Conservation (phyloP, 306 rosid species). For the Medicago ruthenica region DNA sequence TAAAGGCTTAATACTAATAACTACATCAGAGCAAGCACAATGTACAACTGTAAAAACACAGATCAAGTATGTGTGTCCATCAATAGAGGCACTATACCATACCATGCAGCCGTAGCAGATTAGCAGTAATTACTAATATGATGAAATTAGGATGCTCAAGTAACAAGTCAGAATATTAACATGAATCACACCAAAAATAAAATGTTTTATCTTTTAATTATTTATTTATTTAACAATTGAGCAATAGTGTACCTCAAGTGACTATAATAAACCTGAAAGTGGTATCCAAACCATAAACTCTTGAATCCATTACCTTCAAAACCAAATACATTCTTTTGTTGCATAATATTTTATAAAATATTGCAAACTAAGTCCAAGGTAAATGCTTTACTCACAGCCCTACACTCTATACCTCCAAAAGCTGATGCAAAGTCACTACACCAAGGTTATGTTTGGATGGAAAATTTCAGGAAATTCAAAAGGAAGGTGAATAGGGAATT, state of each 20-base stretch:
- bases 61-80: neutral
- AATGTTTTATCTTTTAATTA: neutral
- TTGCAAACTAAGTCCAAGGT: neutral
- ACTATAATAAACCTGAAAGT: slow-evolving; percentile 3
- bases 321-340: neutral
- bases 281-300: neutral
- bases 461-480: neutral
- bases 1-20: neutral
- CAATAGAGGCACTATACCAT: neutral
- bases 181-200: neutral
- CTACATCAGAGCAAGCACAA: neutral
- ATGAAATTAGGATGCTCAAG: neutral
- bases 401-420: neutral
- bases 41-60: neutral
- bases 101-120: neutral
- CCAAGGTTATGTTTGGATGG: neutral
- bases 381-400: neutral
- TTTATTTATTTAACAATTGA: neutral
- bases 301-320: neutral
- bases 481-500: neutral
- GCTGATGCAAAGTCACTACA: neutral
- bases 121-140: neutral
- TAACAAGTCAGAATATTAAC: neutral
- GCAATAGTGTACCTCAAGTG: neutral
- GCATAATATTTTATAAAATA: neutral